These are phyloP conservation scores for Bruguiera sexangula DNA, from an alignment of 345 rosid species.

Conservation along the genomic window DNA sequence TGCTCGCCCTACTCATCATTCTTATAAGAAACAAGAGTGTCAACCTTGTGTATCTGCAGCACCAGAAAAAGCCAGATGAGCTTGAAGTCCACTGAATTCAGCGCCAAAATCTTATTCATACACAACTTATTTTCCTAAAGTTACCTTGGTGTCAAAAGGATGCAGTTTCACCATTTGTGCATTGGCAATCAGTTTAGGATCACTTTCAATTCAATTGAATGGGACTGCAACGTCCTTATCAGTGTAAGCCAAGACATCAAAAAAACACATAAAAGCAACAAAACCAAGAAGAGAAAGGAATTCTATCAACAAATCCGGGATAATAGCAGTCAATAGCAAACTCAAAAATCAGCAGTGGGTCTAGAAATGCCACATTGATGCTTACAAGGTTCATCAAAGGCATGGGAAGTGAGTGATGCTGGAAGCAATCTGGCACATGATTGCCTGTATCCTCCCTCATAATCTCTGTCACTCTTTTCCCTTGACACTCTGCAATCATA, in stretches of 20 bases:
- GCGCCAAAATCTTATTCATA: not conserved
- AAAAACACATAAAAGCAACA: constrained; percentile 58
- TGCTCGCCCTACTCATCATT: constrained; percentile 92
- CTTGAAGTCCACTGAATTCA: not conserved
- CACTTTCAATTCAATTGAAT: constrained; percentile 94
- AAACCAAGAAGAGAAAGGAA: constrained; percentile 2
- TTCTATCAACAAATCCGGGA: not conserved
- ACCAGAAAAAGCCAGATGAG: not conserved
- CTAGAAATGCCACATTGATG: not conserved
- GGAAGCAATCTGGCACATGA: constrained; percentile 95
- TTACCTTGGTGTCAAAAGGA: constrained; percentile 89
- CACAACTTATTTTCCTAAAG: not conserved
- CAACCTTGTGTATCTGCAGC: constrained; percentile 91
- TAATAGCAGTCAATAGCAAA: not conserved
- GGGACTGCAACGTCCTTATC: constrained; percentile 89
- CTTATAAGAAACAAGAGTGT: constrained; percentile 94
- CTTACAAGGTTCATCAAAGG: constrained; percentile 87
- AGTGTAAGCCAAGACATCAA: constrained; percentile 91
- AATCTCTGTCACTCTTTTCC: constrained; percentile 97
- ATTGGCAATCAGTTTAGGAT: constrained; percentile 86
- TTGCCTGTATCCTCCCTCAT: constrained; percentile 98
- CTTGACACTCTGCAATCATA: constrained; percentile 61
- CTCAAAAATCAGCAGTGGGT: not conserved
- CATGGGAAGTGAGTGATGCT: constrained; percentile 97
- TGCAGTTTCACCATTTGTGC: constrained; percentile 99